Percentiles rank a stretch among this genome's conserved stretches.
Conservation (phyloP, 1,284 basidiomycete genomes). For the Malassezia equina region DNA sequence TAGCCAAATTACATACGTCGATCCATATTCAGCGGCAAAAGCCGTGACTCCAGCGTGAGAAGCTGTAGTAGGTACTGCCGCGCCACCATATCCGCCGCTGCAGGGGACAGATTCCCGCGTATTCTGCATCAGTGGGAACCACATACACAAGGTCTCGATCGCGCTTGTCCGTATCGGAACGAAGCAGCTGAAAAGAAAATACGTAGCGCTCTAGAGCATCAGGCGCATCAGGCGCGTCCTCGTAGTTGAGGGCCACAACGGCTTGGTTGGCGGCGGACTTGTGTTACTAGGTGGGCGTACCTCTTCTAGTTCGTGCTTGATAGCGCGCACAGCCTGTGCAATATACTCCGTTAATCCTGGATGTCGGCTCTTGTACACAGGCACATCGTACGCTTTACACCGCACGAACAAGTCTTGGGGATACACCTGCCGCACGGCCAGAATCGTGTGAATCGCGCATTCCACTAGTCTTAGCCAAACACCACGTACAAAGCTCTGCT, state of each 20-base stretch:
- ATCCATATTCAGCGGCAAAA: background rate
- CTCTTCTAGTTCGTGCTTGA: slow-evolving; percentile 62
- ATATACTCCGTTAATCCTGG: slow-evolving; percentile 79
- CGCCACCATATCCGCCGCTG: background rate
- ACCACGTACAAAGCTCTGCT: slow-evolving; percentile 8
- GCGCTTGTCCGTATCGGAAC: slow-evolving; percentile 63
- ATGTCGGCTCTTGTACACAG: slow-evolving; percentile 81
- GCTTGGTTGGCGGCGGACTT: slow-evolving; percentile 53
- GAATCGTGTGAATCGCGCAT: slow-evolving; percentile 78
- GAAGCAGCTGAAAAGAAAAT: slow-evolving; percentile 55
- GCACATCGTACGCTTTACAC: slow-evolving; percentile 74
- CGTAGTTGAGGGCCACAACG: slow-evolving; percentile 57
- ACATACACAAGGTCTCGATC: slow-evolving; percentile 44
- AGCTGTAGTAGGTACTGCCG: slow-evolving; percentile 9
- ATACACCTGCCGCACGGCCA: slow-evolving; percentile 80
- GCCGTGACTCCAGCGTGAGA: slow-evolving; percentile 3
- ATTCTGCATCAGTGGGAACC: slow-evolving; percentile 3
- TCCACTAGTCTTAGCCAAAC: slow-evolving; percentile 54
- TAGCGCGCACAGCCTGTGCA: slow-evolving; percentile 63
- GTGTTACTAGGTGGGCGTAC: slow-evolving; percentile 48
- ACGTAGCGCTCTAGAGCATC: slow-evolving; percentile 58
- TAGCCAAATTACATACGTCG: background rate
- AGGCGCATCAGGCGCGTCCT: slow-evolving; percentile 66
- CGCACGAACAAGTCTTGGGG: slow-evolving; percentile 72
- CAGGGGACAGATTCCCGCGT: slow-evolving; percentile 5